Base-by-base conservation (phyloP, 2,329 filamentous ascomycete genomes). In the Monosporascus sp. region DNA sequence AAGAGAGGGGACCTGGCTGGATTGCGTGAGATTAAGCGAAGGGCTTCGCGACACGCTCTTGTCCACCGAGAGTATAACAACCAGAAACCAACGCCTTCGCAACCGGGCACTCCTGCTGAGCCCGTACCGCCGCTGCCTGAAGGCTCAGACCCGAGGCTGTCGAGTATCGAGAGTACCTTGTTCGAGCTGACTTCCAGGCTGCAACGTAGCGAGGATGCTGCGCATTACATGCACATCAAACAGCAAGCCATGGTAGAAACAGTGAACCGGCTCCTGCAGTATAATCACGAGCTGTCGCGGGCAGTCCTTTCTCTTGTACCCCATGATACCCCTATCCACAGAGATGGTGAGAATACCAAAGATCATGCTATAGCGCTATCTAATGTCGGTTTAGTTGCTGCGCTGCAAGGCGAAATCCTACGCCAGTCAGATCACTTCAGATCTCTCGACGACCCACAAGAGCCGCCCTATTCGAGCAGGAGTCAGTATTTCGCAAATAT, bases 1-100 rank as follows among this genome's bases (percentile, higher is more conserved):
- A 97, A 96, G 72, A 86, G 92, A 59, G 94, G 94, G 38, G 93
- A 99, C 69, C 77, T 99, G 24, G 86, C 93, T 49, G 91, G 93
- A 7, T 74, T 99, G 56, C 84, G 94, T 44, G 94, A 99, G 68
- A 99, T 99, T 72, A 97, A 97, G 72, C 87, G 94, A 57, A 84
- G 94, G 56, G 93, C 94, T 18, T 97, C 93, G 37, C 82, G 94
- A 57, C 94, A 97, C 73, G 88, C 93, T 24, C 79, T 97, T 52
- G 95, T 97, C 24, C 91, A 97, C 68, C 85, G 93, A 62, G 94
- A 97, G 15, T 96, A 94, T 72, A 88, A 86, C 58, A 82, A 82
- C 54, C 85, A 88, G 55, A 96, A 96, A 67, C 78, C 87, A 41
- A 80, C 82, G 49, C 78, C 81, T 17, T 89, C 91, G 24, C 91